Evolutionary conservation across 345 rosid genomes (phyloP).

Genomic region (Acer negundo): DNA sequence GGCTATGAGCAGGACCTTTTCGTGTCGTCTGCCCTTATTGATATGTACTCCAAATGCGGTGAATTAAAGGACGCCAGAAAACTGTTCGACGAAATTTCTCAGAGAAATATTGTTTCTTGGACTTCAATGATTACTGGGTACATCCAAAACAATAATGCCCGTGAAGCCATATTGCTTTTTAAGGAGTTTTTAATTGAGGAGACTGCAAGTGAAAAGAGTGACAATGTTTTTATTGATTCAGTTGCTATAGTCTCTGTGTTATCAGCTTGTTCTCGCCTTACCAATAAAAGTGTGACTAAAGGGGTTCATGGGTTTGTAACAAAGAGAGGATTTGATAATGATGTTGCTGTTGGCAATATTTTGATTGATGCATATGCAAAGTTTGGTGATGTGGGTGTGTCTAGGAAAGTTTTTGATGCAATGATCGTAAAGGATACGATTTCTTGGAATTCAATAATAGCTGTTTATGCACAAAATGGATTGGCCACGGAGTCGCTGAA

Average conservation of each 20-base stretch:
- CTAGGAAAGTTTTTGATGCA: constrained; percentile 68
- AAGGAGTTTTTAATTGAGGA: constrained; percentile 63
- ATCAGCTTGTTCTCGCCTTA: constrained; percentile 71
- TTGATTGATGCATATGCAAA: constrained; percentile 85
- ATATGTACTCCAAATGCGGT: constrained; percentile 74
- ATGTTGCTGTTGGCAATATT: constrained; percentile 61
- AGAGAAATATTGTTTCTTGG: constrained; percentile 72
- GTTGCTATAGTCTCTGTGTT: constrained; percentile 71
- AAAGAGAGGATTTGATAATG: constrained; percentile 62
- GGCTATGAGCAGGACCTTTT: constrained; percentile 70
- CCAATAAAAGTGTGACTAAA: constrained; percentile 49
- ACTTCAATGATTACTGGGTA: constrained; percentile 84
- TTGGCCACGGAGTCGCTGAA: constrained; percentile 62
- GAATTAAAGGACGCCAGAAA: constrained; percentile 54
- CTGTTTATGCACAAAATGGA: constrained; percentile 76
- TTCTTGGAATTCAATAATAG: constrained; percentile 81
- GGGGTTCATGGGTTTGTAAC: constrained; percentile 60
- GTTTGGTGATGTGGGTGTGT: constrained; percentile 46
- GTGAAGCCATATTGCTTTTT: constrained; percentile 61
- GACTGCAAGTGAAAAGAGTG: constrained; percentile 33
- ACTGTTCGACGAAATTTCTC: constrained; percentile 82
- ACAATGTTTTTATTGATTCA: constrained; percentile 47
- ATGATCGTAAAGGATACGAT: constrained; percentile 61
- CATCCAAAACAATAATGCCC: constrained; percentile 55
- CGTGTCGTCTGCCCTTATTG: constrained; percentile 77